These are phyloP conservation scores for Dictyostelium purpureum DNA, from an alignment of 78 protist genomes.

Conservation along the genomic window DNA sequence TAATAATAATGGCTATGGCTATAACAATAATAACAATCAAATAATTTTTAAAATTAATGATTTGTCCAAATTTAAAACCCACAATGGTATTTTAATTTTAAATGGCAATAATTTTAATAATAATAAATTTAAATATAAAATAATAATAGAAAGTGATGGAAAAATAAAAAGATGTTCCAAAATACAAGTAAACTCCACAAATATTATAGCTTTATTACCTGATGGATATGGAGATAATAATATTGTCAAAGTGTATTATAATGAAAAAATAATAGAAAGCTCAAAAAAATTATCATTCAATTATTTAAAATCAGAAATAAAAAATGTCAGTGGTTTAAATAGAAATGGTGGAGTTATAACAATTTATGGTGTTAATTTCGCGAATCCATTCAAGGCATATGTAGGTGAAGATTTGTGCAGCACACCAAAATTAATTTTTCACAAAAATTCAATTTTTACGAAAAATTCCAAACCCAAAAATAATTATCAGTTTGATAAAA, in stretches of 20 bases:
- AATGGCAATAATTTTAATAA: neutral
- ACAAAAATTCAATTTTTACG: neutral
- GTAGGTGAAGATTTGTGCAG: neutral
- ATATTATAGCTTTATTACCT: neutral
- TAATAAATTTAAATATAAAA: neutral
- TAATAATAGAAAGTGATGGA: neutral
- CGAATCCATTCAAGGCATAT: neutral
- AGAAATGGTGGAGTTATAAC: neutral
- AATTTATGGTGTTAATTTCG: neutral
- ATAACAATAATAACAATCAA: neutral
- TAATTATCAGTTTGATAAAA: neutral
- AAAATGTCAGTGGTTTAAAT: neutral
- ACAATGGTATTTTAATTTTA: neutral
- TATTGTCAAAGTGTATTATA: neutral
- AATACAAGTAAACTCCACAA: neutral
- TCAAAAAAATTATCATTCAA: neutral
- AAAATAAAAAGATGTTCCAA: neutral
- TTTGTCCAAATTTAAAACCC: neutral
- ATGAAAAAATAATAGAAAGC: neutral
- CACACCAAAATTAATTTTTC: neutral
- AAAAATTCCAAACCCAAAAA: neutral
- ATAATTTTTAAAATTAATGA: neutral
- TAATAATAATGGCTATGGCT: neutral
- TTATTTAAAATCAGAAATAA: neutral
- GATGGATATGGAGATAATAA: neutral